Evolutionary conservation across 2,329 filamentous ascomycete genomes (phyloP), one percentile per base, ranked within the genome.

Genomic region (Penicillium olsonii): DNA sequence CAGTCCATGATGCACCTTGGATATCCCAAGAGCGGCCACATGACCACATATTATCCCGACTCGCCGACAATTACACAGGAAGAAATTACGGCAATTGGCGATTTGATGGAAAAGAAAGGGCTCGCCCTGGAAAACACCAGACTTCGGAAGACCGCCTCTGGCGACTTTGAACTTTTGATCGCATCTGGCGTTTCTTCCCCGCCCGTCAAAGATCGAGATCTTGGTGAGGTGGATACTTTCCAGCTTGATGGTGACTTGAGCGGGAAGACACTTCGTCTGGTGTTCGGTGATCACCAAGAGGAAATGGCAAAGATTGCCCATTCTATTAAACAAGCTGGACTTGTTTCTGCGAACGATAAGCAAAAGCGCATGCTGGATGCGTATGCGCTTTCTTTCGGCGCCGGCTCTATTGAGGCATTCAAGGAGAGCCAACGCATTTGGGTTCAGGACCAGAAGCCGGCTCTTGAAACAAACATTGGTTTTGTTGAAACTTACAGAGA

Each of bases 401-500:
- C 80, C 18, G 90, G 90, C 31, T 91, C 87, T 19, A 78, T 92
- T 41, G 78, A 88, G 54, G 84, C 84, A 11, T 92, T 88, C 77
- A 92, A 92, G 70, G 83, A 92, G 65, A 86, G 85, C 56, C 89
- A 94, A 69, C 80, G 87, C 56, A 82, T 81, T 62, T 94, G 90
- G 90, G 90, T 94, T 57, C 84, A 85, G 64, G 88, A 95, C 67
- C 89, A 91, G 68, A 85, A 87, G 17, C 90, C 90, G 4, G 84
- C 82, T 72, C 83, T 95, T 27, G 89, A 94, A 71, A 86, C 81
- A 37, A 90, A 92, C 67, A 81, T 92, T 59, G 89, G 89, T 1
- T 94, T 94, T 65, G 87, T 94, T 43, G 89, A 94, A 74, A 91
- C 88, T 0, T 94, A 94, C 68, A 79, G 89, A 60, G 90, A 95